Conservation (phyloP, 1,284 basidiomycete species). For the Marasmius oreades region DNA sequence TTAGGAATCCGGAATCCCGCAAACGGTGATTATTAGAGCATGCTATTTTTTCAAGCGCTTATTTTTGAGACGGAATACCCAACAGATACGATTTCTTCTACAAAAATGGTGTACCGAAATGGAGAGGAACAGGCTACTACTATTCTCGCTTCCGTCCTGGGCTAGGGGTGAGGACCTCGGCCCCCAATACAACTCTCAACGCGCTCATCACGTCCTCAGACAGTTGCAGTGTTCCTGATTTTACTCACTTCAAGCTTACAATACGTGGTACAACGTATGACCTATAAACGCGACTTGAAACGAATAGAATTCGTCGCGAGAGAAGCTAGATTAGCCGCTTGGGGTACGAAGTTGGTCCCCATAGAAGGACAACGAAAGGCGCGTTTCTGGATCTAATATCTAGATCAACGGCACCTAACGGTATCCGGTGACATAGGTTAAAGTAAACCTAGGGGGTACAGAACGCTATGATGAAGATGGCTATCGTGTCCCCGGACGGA, state of each 20-base stretch:
- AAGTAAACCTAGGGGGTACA: constrained; percentile 60
- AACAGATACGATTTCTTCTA: constrained; percentile 85
- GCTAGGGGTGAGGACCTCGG: constrained; percentile 53
- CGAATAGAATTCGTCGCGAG: constrained; percentile 65
- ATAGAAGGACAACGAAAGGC: constrained; percentile 66
- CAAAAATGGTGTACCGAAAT: constrained; percentile 87
- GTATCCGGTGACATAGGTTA: constrained; percentile 43
- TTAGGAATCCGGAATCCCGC: constrained; percentile 73
- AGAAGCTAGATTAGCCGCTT: constrained; percentile 68
- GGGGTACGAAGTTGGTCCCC: constrained; percentile 68
- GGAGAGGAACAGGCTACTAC: constrained; percentile 88
- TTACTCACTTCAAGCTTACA: constrained; percentile 76
- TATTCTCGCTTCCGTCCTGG: constrained; percentile 92
- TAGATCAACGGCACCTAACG: constrained; percentile 3
- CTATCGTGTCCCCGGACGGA: constrained; percentile 42
- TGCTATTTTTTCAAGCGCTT: background rate
- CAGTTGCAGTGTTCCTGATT: constrained; percentile 73
- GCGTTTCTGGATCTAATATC: constrained; percentile 12
- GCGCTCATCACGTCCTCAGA: constrained; percentile 33
- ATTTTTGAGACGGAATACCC: background rate
- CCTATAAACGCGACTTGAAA: constrained; percentile 67
- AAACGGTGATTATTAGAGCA: constrained; percentile 55
- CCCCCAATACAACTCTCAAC: background rate
- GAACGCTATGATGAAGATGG: constrained; percentile 53
- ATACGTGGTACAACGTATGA: constrained; percentile 74